Evolutionary conservation across 805 yeast species (phyloP).

Genomic region (Candida jianshihensis): DNA sequence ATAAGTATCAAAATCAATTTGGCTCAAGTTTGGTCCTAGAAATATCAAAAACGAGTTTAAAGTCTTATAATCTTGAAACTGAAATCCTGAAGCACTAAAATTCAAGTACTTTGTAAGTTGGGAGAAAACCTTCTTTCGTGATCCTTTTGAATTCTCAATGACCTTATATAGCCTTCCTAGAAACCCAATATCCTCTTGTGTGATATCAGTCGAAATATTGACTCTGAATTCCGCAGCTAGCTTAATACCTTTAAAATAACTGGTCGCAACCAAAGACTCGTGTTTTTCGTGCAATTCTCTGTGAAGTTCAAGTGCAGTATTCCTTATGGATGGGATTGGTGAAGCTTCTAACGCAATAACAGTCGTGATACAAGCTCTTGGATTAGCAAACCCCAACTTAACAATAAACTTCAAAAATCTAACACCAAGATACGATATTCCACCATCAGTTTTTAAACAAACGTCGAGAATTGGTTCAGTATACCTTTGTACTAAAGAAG

Average conservation of each 20-base stretch:
- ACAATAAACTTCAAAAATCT: conserved; percentile 49
- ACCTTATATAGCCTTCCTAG: conserved; percentile 36
- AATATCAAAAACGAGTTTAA: conserved; percentile 27
- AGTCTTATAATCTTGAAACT: conserved; percentile 9
- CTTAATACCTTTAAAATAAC: conserved; percentile 56
- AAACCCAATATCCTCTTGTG: conserved; percentile 25
- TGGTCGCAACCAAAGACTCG: conserved; percentile 63
- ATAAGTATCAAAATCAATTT: conserved; percentile 30
- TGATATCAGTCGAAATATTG: conserved; percentile 19
- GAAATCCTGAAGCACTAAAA: conserved; percentile 21
- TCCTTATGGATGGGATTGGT: conserved; percentile 32
- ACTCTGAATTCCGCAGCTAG: conserved; percentile 42
- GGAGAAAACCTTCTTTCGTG: conserved; percentile 35
- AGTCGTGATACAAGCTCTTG: conserved; percentile 61
- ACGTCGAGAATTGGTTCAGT: conserved; percentile 39
- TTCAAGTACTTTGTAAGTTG: conserved; percentile 27
- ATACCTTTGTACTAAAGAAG: conserved; percentile 64
- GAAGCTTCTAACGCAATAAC: conserved; percentile 65
- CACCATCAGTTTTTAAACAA: conserved; percentile 40
- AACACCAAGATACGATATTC: conserved; percentile 43
- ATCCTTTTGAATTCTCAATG: conserved; percentile 31
- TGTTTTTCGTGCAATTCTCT: conserved; percentile 52
- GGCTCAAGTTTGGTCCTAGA: conserved; percentile 33
- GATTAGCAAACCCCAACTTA: conserved; percentile 67
- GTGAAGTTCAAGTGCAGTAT: conserved; percentile 47